Evolutionary conservation across 495 filamentous ascomycete genomes (phyloP), one percentile per base, ranked within the genome.

Genomic region (Tuber aestivum): DNA sequence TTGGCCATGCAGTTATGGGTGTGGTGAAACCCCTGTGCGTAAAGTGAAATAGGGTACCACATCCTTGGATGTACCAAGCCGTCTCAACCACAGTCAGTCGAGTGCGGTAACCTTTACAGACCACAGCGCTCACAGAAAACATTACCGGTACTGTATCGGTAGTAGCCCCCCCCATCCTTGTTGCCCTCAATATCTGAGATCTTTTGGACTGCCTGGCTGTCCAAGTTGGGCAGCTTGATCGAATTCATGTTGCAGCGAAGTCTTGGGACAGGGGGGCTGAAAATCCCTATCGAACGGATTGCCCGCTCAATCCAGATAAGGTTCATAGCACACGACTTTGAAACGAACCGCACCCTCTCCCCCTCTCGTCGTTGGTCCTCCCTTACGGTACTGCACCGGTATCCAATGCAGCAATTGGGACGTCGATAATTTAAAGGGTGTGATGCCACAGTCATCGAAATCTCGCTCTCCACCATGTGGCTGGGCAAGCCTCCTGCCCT

Each of bases 391-490:
- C 44, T 70, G 71, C 75, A 76, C 72, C 76, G 76, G 78, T 79
- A 76, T 50, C 74, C 72, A 65, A 78, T 69, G 74, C 69, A 72
- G 72, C 76, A 78, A 78, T 72, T 79, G 78, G 74, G 78, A 75
- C 76, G 76, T 79, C 76, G 76, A 61, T n/a, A 61, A 32, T n/a
- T 23, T 61, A 70, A 74, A 70, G 74, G 9, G 76, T 73, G 75
- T 79, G 78, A 79, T 79, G 78, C 76, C 72, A 79, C 70, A 79
- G 56, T 61, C 78, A 78, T 75, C 76, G 70, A 79, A 79, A 79
- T 79, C 78, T 75, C 76, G 68, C 72, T 79, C 78, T 73, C 78
- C 76, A 73, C 72, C 73, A 77, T 79, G 78, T 79, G 78, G 78
- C 78, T 79, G 76, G 77, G 71, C 71, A 74, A 72, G 78, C 50